phyloP scores from a whole-genome alignment of 1,284 basidiomycete species.

The Moesziomyces sp. region DNA sequence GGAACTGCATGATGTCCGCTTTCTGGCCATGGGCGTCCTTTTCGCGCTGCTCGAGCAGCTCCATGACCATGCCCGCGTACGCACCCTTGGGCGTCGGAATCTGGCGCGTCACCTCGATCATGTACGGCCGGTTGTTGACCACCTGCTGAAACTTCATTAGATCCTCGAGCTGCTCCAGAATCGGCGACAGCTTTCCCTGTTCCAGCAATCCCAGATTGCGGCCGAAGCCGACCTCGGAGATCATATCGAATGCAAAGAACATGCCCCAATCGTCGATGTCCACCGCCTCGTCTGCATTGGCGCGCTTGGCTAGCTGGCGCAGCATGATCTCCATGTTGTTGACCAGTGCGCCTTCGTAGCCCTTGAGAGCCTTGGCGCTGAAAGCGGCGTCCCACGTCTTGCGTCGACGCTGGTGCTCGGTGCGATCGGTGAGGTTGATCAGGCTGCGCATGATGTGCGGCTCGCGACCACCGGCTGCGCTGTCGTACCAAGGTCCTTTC shows the following conservation, averaged over 20 bases:
- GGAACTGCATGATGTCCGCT: conserved; percentile 15
- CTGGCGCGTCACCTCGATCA: conserved; percentile 7
- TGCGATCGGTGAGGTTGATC: background rate
- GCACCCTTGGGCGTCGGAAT: conserved; percentile 17
- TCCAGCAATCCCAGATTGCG: conserved; percentile 21
- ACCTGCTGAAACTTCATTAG: conserved; percentile 14
- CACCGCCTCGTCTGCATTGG: conserved; percentile 2
- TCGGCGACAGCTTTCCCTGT: conserved; percentile 14
- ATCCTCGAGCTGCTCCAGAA: conserved; percentile 15
- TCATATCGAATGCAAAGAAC: conserved; percentile 31
- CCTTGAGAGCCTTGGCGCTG: conserved; percentile 25
- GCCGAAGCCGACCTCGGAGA: conserved; percentile 20
- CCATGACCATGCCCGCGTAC: conserved; percentile 15
- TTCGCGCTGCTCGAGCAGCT: conserved; percentile 15
- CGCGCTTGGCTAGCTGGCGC: conserved; percentile 5
- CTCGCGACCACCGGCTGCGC: background rate
- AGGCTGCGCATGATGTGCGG: background rate
- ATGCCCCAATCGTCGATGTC: conserved; percentile 19
- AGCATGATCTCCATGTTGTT: conserved; percentile 17
- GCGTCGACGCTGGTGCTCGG: conserved; percentile 10
- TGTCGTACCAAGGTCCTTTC: conserved; percentile 28
- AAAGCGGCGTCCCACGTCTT: conserved; percentile 31
- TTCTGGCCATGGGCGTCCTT: background rate
- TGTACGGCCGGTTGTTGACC: conserved; percentile 25
- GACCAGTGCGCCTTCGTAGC: conserved; percentile 18